Base-by-base conservation (phyloP, 176 grass and related monocot species). In the Pontederia crassipes region DNA sequence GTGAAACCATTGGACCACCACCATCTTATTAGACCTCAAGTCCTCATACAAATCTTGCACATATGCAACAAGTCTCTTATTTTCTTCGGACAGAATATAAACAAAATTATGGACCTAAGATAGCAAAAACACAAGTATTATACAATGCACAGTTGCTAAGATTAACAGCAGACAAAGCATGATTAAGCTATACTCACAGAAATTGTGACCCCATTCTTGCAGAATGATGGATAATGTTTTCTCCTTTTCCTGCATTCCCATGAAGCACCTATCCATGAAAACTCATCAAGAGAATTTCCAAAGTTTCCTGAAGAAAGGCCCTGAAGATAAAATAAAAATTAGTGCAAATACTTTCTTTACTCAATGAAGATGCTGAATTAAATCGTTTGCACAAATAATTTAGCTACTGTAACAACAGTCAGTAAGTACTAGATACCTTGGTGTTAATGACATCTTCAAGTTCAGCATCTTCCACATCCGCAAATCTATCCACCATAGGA, bases 41-140 rank as follows among this genome's bases (percentile, higher is more conserved):
- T 96, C 87, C 68, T 87, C 78, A 26, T 90, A 96, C 12, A 96
- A 71, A 81, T 96, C 92, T 73, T 96, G 86, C 65, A 90, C 92
- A 76, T 90, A 90, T 18, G 92, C 92, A 26, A 96, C 52, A 15
- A 96, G 81, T 45, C 78, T 85, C 69, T 85, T 85, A 32, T 87
- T 88, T 47, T 85, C 83, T 85, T 96, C 92, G 54, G 69, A 72
- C 87, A 90, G 78, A 53, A 96, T 78, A 70, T 87, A 80, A 61
- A 90, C 83, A 77, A 96, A 96, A 59, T 82, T 80, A 71, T 96
- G 92, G 16, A 96, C 92, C 92, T 96, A 55, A 2, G 63, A 58
- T 45, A 12, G 74, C 45, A 71, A 32, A 4, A 71, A 35, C 11
- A 13, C 10, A 75, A 48, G 28, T 46, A 10, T 80, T 72, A 75